Percentiles rank a stretch among this genome's conserved stretches.
Conservation (phyloP, 2,329 filamentous ascomycete species). For the Chlorencoelia australis region DNA sequence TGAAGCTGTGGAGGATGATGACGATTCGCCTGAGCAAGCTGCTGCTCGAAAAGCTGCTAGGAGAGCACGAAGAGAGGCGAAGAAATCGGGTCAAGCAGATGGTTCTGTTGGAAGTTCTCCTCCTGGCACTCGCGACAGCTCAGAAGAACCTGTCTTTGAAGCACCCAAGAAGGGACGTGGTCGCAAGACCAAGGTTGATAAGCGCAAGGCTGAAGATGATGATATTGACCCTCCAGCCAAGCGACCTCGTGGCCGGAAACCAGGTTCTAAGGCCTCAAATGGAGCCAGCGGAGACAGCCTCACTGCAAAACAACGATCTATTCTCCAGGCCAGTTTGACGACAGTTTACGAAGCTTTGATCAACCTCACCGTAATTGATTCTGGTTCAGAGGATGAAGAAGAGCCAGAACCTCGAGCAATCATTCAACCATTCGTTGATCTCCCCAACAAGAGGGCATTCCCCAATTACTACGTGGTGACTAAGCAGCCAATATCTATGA, state of each 20-base stretch:
- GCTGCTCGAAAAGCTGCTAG: slow-evolving; percentile 82
- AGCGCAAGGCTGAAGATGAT: slow-evolving; percentile 70
- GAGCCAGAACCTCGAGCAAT: slow-evolving; percentile 62
- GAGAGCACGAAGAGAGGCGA: slow-evolving; percentile 67
- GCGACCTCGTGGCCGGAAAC: slow-evolving; percentile 64
- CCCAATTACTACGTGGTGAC: slow-evolving; percentile 95
- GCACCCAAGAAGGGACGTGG: slow-evolving; percentile 71
- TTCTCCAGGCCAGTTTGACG: slow-evolving; percentile 72
- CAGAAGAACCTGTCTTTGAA: slow-evolving; percentile 51
- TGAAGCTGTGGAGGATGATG: slow-evolving; percentile 93
- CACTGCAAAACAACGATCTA: slow-evolving; percentile 56
- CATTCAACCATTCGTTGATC: slow-evolving; percentile 87
- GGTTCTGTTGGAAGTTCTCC: slow-evolving; percentile 57
- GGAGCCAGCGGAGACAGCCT: slow-evolving; percentile 46
- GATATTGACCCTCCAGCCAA: slow-evolving; percentile 69
- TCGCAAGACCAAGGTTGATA: slow-evolving; percentile 68
- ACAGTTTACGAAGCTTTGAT: slow-evolving; percentile 71
- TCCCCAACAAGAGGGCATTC: slow-evolving; percentile 81
- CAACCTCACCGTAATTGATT: slow-evolving; percentile 62
- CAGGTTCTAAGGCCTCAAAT: slow-evolving; percentile 35
- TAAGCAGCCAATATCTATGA: slow-evolving; percentile 87
- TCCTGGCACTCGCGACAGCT: slow-evolving; percentile 64
- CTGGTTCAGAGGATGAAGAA: slow-evolving; percentile 42
- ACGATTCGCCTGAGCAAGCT: slow-evolving; percentile 87
- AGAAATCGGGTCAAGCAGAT: slow-evolving; percentile 34